phyloP scores from a whole-genome alignment of 805 yeast genomes.

The Geotrichum ghanense region DNA sequence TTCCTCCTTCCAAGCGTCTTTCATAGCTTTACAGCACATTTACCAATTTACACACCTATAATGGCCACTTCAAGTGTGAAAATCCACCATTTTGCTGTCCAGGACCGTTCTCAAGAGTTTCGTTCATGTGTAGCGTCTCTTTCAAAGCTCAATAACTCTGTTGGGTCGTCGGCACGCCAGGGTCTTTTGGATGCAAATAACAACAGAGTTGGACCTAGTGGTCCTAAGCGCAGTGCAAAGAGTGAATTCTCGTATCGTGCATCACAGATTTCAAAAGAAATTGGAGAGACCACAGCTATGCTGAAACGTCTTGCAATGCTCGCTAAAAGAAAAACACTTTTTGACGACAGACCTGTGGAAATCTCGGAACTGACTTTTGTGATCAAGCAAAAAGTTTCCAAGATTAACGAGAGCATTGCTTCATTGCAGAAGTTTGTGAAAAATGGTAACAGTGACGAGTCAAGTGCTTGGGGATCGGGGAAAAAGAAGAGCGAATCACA shows the following conservation, averaged over 20 bases:
- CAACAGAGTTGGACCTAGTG: slow-evolving; percentile 2
- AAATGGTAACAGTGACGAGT: slow-evolving; percentile 19
- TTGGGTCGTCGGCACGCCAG: slow-evolving; percentile 12
- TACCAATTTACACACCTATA: not conserved
- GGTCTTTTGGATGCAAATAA: not conserved
- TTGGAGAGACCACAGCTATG: slow-evolving; percentile 72
- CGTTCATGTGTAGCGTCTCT: slow-evolving; percentile 79
- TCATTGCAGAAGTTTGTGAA: slow-evolving; percentile 41
- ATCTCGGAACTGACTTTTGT: slow-evolving; percentile 85
- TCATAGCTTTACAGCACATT: not conserved
- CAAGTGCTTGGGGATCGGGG: slow-evolving; percentile 23
- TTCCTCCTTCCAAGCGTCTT: not conserved
- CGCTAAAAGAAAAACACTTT: slow-evolving; percentile 82
- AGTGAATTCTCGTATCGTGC: slow-evolving; percentile 65
- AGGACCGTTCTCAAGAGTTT: slow-evolving; percentile 86
- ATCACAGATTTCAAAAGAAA: slow-evolving; percentile 74
- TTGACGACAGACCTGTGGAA: slow-evolving; percentile 90
- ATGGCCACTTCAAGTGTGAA: slow-evolving; percentile 4
- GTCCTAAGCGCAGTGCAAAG: slow-evolving; percentile 18
- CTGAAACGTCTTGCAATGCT: slow-evolving; percentile 69
- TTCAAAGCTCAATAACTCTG: slow-evolving; percentile 41
- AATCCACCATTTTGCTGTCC: slow-evolving; percentile 26
- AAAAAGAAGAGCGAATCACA: slow-evolving; percentile 43
- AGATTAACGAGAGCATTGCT: slow-evolving; percentile 60
- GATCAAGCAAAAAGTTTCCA: slow-evolving; percentile 70